Percentiles rank a stretch among this genome's conserved stretches.
Conservation (phyloP, 108 stramenopile species). For the Nitzschia inconspicua region DNA sequence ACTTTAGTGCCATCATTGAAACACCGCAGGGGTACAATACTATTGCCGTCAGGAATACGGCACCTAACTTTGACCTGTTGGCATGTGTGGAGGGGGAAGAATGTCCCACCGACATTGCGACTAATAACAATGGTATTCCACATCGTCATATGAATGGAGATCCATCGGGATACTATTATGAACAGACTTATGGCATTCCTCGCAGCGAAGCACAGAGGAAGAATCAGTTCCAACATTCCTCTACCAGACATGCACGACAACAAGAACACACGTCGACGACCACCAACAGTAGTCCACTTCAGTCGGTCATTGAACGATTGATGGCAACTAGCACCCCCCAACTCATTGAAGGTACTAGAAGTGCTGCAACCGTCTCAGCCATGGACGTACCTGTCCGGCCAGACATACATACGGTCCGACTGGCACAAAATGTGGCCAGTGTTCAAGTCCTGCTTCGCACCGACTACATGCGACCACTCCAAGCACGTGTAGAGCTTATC, state of each 20-base stretch:
- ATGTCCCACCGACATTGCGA: too few species aligned
- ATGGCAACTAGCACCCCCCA: conserved; percentile 8
- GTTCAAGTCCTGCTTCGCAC: conserved; percentile 57
- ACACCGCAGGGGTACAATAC: conserved; percentile 73
- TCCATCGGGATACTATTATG: too few species aligned
- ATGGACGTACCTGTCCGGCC: neutral
- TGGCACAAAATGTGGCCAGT: conserved; percentile 10
- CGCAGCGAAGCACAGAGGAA: too few species aligned
- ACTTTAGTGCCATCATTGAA: conserved; percentile 68
- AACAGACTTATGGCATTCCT: too few species aligned
- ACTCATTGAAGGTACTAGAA: conserved; percentile 1
- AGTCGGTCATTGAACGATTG: conserved; percentile 10
- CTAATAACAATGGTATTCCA: too few species aligned
- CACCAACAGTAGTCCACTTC: conserved; percentile 1
- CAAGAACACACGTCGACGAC: too few species aligned
- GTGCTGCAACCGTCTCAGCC: neutral
- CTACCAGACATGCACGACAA: too few species aligned
- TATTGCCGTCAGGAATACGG: conserved; percentile 76
- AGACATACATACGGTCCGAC: neutral
- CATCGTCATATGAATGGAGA: too few species aligned
- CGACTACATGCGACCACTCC: conserved; percentile 58
- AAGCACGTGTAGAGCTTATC: conserved; percentile 55
- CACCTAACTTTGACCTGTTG: conserved; percentile 56
- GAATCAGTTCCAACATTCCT: too few species aligned
- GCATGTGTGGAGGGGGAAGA: conserved; percentile 58